Percentiles rank a stretch among this genome's conserved stretches.
Conservation (phyloP, 2,329 filamentous ascomycete genomes). For the Hymenoscyphus scutula region DNA sequence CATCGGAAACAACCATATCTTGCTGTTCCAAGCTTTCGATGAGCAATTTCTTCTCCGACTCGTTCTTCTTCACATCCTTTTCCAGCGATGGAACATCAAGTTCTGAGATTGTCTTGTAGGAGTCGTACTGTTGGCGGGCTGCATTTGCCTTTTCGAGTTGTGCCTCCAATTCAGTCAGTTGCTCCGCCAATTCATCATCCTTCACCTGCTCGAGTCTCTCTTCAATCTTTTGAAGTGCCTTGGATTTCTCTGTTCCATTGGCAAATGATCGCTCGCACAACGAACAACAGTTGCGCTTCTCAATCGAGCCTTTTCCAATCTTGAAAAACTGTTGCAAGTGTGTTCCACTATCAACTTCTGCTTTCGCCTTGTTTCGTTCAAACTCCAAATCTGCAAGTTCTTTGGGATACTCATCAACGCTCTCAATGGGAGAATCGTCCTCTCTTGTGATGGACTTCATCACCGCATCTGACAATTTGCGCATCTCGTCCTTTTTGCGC, state of each 20-base stretch:
- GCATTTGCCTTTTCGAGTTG: conserved; percentile 59
- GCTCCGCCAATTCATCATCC: conserved; percentile 59
- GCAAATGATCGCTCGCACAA: conserved; percentile 72
- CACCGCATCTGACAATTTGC: conserved; percentile 58
- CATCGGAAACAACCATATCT: conserved; percentile 64
- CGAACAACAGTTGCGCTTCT: conserved; percentile 69
- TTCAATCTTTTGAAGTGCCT: conserved; percentile 65
- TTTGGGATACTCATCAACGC: conserved; percentile 53
- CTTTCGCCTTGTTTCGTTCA: conserved; percentile 51
- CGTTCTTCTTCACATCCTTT: conserved; percentile 59
- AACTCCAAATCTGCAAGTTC: conserved; percentile 50
- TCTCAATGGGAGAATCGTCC: conserved; percentile 40
- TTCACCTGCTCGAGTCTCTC: conserved; percentile 60
- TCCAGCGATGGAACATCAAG: conserved; percentile 69
- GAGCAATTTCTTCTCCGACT: conserved; percentile 59
- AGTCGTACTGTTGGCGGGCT: conserved; percentile 68
- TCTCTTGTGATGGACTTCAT: conserved; percentile 46
- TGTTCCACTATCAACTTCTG: conserved; percentile 67
- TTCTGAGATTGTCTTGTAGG: conserved; percentile 64
- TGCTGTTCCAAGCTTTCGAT: conserved; percentile 63
- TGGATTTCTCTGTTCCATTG: conserved; percentile 58
- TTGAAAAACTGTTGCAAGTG: conserved; percentile 70
- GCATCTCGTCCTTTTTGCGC: conserved; percentile 61
- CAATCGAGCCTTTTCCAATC: conserved; percentile 63
- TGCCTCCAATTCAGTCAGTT: conserved; percentile 51